Conservation (phyloP, 805 yeast genomes). For the Barnettozyma salicaria region DNA sequence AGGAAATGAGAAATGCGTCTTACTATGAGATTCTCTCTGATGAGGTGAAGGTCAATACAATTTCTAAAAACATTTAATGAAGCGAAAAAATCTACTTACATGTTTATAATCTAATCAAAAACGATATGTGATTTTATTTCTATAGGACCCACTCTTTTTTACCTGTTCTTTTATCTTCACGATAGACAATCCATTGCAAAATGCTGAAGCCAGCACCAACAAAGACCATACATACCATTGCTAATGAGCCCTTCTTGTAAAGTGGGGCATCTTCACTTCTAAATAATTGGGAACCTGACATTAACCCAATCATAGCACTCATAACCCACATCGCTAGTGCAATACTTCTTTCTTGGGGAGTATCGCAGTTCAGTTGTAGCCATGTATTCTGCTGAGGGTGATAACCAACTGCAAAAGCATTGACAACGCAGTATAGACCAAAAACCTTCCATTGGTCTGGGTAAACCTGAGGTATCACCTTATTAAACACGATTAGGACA, state of each 20-base stretch:
- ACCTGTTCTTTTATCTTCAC: background rate
- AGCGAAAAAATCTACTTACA: too few relatives aligned
- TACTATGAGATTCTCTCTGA: too few relatives aligned
- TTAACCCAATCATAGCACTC: slow-evolving; percentile 7
- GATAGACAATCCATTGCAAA: background rate
- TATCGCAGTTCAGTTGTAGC: slow-evolving; percentile 5
- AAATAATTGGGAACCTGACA: slow-evolving; percentile 5
- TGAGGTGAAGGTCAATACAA: too few relatives aligned
- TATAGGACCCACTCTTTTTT: background rate
- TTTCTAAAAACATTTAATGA: too few relatives aligned
- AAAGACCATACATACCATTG: slow-evolving; percentile 7
- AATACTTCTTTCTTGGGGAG: slow-evolving; percentile 6
- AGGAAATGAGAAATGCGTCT: too few relatives aligned
- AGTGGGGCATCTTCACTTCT: slow-evolving; percentile 4
- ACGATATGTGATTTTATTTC: too few relatives aligned
- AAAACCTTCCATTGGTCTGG: slow-evolving; percentile 2
- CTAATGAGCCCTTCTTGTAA: slow-evolving; percentile 2
- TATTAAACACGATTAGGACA: background rate
- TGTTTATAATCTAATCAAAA: too few relatives aligned
- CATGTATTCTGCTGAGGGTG: slow-evolving; percentile 6
- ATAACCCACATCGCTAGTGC: slow-evolving; percentile 6
- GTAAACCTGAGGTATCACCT: background rate
- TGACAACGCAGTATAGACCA: background rate
- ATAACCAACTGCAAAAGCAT: slow-evolving; percentile 8
- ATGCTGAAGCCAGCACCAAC: slow-evolving; percentile 1